phyloP scores from a whole-genome alignment of 768 basidiomycete species.

The Serendipita sp. region DNA sequence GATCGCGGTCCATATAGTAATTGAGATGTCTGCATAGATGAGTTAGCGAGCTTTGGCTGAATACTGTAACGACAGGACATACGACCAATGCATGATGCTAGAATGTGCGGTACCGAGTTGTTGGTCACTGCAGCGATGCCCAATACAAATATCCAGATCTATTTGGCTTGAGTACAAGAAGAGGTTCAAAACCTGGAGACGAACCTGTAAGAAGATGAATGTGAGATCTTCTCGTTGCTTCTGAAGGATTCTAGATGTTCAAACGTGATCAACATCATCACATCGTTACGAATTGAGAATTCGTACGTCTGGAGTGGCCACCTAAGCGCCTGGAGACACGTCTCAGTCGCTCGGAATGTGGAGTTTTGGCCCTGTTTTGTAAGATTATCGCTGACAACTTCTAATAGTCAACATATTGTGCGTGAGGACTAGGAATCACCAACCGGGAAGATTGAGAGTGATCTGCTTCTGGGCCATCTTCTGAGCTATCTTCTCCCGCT shows the following conservation, averaged over 20 bases:
- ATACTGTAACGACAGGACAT: neutral
- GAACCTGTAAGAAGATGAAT: slow-evolving; percentile 43
- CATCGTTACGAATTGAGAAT: neutral
- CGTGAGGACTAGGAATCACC: no score
- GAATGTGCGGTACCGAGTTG: slow-evolving; percentile 64
- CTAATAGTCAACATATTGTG: no score
- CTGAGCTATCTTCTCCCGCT: no score
- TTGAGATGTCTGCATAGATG: neutral
- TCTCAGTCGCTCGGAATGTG: neutral
- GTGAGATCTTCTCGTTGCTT: slow-evolving; percentile 63
- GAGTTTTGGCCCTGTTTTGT: neutral
- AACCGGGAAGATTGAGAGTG: no score
- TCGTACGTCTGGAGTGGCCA: neutral
- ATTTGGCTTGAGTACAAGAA: no score
- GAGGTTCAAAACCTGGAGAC: neutral
- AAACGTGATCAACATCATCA: neutral
- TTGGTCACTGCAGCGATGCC: slow-evolving; percentile 52
- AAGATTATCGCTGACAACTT: neutral
- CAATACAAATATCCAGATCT: slow-evolving; percentile 60
- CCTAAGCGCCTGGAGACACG: neutral
- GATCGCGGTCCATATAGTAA: neutral
- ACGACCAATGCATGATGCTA: neutral
- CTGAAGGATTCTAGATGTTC: slow-evolving; percentile 35
- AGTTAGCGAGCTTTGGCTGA: neutral
- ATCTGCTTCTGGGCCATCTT: no score